A percentile compares a stretch with the other conserved stretches of the same genome.
Conservation (phyloP, 441 rosid genomes). For the Pelargonium australe region DNA sequence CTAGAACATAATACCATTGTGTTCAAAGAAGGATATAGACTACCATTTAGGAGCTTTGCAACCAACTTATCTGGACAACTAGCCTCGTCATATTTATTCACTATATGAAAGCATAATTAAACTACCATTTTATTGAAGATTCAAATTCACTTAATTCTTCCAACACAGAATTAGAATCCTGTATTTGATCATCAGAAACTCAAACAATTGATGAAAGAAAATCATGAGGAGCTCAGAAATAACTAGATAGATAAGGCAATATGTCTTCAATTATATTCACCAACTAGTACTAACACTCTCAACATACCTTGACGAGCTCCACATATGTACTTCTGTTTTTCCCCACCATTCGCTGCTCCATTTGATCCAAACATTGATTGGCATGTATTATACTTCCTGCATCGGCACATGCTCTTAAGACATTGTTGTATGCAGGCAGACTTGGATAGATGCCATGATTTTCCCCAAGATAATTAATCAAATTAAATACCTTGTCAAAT, state of each 20-base stretch:
- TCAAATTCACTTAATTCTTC: neutral
- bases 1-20: neutral
- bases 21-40: neutral
- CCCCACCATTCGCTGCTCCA: conserved; percentile 60
- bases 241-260: neutral
- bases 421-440: conserved; percentile 50
- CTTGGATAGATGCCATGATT: conserved; percentile 35
- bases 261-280: conserved; percentile 8
- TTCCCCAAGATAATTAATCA: conserved; percentile 47
- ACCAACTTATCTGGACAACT: too few species aligned
- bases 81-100: too few species aligned
- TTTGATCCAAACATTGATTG: conserved; percentile 71
- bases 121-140: neutral
- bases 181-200: neutral
- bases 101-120: neutral
- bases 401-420: conserved; percentile 53
- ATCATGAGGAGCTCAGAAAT: neutral
- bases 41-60: too few species aligned
- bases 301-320: conserved; percentile 69
- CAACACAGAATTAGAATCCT: neutral
- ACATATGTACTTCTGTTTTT: conserved; percentile 64
- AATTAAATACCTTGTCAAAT: conserved; percentile 53
- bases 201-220: neutral
- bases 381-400: conserved; percentile 34
- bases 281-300: conserved; percentile 13